Base-by-base conservation (phyloP, 2,329 filamentous ascomycete genomes). In the Myriosclerotinia curreyana region DNA sequence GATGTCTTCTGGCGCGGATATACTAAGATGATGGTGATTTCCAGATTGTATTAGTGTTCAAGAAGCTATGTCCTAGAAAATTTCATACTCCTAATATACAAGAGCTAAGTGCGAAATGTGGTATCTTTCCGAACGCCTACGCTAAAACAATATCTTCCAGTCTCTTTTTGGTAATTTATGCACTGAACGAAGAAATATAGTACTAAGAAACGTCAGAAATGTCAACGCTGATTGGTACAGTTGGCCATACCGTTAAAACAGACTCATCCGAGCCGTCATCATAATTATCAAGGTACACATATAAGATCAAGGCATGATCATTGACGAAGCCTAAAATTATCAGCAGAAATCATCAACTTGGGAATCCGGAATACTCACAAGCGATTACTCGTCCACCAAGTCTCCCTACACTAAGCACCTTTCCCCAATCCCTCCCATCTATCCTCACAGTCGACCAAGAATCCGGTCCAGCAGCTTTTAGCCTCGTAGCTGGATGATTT, bases 361-460 rank as follows among this genome's bases (percentile, higher is more conserved):
- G 20, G 34, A 14, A 61, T 17, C 42, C 50, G 73, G 22, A 51
- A 17, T 22, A 74, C 84, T 78, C 68, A 87, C 93, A 97, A 64
- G 93, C 95, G 79, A 98, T 95, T 60, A 98, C 94, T 69, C 92
- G 83, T 0, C 92, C 94, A 70, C 95, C 94, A 38, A 98, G 79
- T 59, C 93, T 82, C 1, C 94, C 94, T 15, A 98, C 93, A 75
- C 92, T 96, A 69, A 99, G 81, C n/a, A 98, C 94, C 69, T 86
- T 86, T 40, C 92, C 92, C 94, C 95, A 98, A 75, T 99, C 95
- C 75, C 87, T 89, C 42, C 92, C 95, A 77, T 98, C 95, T 31
- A 98, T 92, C 61, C 91, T 83, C 44, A 98, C 94, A 31, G 86
- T 92, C 1, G 92, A 91, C 92, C 94, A 98, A 53, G 86, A 87